Base-by-base conservation (phyloP, 495 filamentous ascomycete genomes). In the Bacidia gigantensis region DNA sequence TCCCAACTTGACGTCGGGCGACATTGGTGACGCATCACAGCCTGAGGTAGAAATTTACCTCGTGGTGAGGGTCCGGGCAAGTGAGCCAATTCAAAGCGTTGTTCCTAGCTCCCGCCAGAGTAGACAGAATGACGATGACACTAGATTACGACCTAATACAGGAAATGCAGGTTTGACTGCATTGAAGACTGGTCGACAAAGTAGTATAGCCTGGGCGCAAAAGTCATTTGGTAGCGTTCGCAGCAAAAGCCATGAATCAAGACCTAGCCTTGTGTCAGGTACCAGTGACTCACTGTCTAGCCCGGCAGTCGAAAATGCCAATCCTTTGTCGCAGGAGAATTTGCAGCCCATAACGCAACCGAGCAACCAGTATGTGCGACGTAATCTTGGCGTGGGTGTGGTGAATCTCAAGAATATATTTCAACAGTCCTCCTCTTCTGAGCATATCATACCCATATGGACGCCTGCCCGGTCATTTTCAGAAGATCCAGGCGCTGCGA, bases 371-470 rank as follows among this genome's bases (percentile, higher is more conserved):
- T 65, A 58, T 20, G 70, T 78, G 3, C 76, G 76, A 51, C 80
- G 86, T 46, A 84, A 81, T 1, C 74, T 94, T 12, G 92, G 87
- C 22, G 76, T 90, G 21, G 90, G 89, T 9, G 75, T 88, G 11
- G 64, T 95, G n/a, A 83, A 85, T 55, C 69, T 96, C 22, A 89
- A 84, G 53, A 70, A 77, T 21, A 68, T 94, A 51, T 77, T 95
- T 65, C 80, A 80, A 53, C 81, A 90, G 9, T 78, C 77, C 32
- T 85, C 89, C 51, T 32, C 25, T 23, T 71, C 76, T 2, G 92
- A 95, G 51, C 83, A 86, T 50, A 72, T 83, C 3, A 69, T 97
- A 52, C 79, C 77, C 45, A 80, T 95, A 14, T 95, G 87, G 86
- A 72, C 83, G 1, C 81, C 87, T 23, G 61, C 75, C 11, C 76